Base-by-base conservation (phyloP, 2,329 filamentous ascomycete genomes). In the Scedosporium minutisporum region DNA sequence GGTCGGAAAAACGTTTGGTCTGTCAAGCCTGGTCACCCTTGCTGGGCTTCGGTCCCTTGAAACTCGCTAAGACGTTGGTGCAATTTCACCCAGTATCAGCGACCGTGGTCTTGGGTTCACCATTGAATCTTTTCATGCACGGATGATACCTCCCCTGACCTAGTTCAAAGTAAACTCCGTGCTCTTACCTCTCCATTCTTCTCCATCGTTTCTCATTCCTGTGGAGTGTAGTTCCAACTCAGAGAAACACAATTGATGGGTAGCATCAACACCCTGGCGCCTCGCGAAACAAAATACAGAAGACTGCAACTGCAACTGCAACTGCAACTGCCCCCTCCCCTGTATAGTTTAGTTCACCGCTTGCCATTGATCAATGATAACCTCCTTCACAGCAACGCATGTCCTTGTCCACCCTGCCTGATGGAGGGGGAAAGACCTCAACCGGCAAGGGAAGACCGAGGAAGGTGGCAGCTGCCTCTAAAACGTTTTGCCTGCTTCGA, bases 41-140 rank as follows among this genome's bases (percentile, higher is more conserved):
- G 67, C 59, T 62, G 68, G 69, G 63, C 70, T 68, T 65, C 69
- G 69, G 62, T 67, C 72, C 77, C 77, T 79, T 82, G 78, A 83
- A 83, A 83, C 81, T 76, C 77, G 76, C 78, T 79, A 80, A 75
- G 68, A 69, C 68, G 71, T 72, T 74, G 75, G 74, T 69, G 72
- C 73, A 79, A 80, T 78, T 77, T 82, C 78, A 71, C 69, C 72
- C 66, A 69, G 77, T 79, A 72, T 79, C 79, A 80, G 74, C 70
- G 71, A 75, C 41, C 38, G 51, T 33, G 59, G 33, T 44, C 48
- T 61, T 14, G 41, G 23, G 9, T 62, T 21, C 33, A 14, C 18
- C 59, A 27, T 21, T 41, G 7, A 38, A 38, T 33, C 59, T 14
- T 18, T 18, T 44, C 14, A 42, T 42, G 25, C 44, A 51, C 38